Evolutionary conservation across 2,329 filamentous ascomycete genomes (phyloP).

Genomic region (Colletotrichum sp.): DNA sequence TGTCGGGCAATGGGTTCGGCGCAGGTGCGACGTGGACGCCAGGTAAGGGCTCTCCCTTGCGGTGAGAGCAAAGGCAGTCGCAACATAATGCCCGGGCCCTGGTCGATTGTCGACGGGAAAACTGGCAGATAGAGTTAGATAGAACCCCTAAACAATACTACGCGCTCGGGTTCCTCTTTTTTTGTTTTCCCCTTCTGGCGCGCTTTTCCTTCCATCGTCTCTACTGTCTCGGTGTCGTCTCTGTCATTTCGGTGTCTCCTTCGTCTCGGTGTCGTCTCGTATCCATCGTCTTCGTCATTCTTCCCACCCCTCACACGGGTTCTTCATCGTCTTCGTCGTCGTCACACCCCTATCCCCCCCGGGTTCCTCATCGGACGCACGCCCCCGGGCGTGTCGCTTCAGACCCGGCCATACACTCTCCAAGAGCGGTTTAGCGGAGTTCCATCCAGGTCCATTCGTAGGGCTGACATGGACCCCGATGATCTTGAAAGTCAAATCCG

Average conservation of each 20-base stretch:
- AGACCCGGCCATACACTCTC: not conserved
- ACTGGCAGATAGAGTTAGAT: not conserved
- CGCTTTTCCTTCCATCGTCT: not conserved
- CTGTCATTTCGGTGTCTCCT: too few relatives aligned
- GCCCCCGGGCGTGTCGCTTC: not conserved
- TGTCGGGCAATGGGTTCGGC: slow-evolving; percentile 41
- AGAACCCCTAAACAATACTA: not conserved
- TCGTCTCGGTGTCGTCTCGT: not conserved
- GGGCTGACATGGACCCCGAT: not conserved
- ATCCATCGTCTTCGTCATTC: not conserved
- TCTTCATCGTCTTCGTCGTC: not conserved
- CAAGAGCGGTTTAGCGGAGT: not conserved
- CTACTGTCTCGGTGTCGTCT: not conserved
- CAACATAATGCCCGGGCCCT: not conserved
- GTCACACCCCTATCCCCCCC: not conserved
- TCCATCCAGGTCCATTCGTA: not conserved
- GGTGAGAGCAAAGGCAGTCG: not conserved
- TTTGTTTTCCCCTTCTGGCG: not conserved
- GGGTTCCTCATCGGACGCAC: not conserved
- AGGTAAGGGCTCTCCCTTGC: slow-evolving; percentile 37
- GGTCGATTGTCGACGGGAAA: not conserved
- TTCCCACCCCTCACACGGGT: not conserved
- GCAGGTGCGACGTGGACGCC: slow-evolving; percentile 48
- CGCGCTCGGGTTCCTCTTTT: not conserved
- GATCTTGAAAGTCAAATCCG: not conserved